Evolutionary conservation across 805 yeast species (phyloP), one percentile per base, ranked within the genome.

Genomic region (Wickerhamiella spandovensis): DNA sequence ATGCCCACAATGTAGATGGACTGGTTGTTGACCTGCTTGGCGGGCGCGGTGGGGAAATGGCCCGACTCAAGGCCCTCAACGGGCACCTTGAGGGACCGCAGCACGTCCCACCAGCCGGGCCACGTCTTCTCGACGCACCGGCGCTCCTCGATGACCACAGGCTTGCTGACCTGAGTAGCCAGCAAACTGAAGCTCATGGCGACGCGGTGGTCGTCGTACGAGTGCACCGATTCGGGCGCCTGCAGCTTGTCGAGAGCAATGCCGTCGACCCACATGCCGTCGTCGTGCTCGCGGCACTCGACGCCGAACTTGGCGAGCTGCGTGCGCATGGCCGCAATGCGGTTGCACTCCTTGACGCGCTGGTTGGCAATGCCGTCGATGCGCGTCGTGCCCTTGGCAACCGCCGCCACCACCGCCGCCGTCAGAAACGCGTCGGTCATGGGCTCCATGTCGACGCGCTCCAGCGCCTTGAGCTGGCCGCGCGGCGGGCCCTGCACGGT

Each of bases 91-190:
- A 92, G 77, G 46, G 74, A 68, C 63, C 81, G 88, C 55, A 92
- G 71, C 35, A 81, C 76, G 67, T 92, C 98, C 98, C 98, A 92
- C 98, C 98, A 92, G 38, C 97, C 97, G 20, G 98, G 98, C 98
- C 98, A 92, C 0, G 98, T 92, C 70, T 92, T 92, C 51, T 90
- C 94, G 1, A 96, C 94, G 64, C 97, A 87, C 23, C 83, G 77
- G 67, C 97, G 79, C 62, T 90, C 96, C 57, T 82, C 78, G 52
- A 92, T 79, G 55, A 79, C 71, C 1, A 84, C 90, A 1, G 84
- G 80, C 3, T 70, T 72, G 1, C 61, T 59, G 47, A 77, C 75
- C 59, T 85, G 72, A 35, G 95, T 87, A 3, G 96, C 90, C 48
- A 92, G 69, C 52, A 92, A 72, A 3, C 95, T 85, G 67, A 92